Conservation (phyloP, 495 filamentous ascomycete species). For the Aspergillus sclerotioniger region DNA sequence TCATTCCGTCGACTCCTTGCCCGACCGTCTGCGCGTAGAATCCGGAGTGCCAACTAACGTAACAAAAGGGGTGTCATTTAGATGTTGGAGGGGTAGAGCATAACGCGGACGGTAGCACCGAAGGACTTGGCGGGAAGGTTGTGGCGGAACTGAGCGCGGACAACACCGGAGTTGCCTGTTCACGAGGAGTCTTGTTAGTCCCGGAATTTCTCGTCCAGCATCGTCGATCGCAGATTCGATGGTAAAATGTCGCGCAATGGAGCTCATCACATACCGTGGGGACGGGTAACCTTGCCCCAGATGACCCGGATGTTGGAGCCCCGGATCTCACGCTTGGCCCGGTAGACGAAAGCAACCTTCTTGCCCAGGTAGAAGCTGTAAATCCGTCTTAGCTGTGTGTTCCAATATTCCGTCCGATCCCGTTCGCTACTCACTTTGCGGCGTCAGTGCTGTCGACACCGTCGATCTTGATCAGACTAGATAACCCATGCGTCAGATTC, state of each 20-base stretch:
- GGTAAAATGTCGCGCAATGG: not conserved
- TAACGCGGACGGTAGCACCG: conserved; percentile 94
- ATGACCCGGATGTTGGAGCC: conserved; percentile 98
- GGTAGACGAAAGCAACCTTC: conserved; percentile 96
- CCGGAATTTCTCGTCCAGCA: not conserved
- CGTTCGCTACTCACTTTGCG: conserved; percentile 64
- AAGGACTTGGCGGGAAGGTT: conserved; percentile 95
- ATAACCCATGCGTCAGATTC: conserved; percentile 29
- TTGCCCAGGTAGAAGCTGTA: conserved; percentile 87
- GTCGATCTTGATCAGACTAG: conserved; percentile 88
- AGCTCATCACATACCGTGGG: conserved; percentile 70
- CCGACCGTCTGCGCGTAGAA: conserved; percentile 45
- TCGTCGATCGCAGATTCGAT: not conserved
- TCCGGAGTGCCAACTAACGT: conserved; percentile 41
- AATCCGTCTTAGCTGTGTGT: conserved; percentile 24
- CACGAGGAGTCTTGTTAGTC: conserved; percentile 13
- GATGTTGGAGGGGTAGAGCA: conserved; percentile 89
- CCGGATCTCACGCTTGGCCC: conserved; percentile 83
- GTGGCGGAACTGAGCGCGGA: conserved; percentile 90
- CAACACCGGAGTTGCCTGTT: conserved; percentile 90
- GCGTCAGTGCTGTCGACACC: conserved; percentile 84
- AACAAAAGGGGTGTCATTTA: conserved; percentile 38
- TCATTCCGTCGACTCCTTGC: conserved; percentile 46
- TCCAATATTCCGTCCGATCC: not conserved
- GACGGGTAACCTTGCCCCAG: conserved; percentile 96